Base-by-base conservation (phyloP, 257 asterid species). In the Nicotiana paniculata region DNA sequence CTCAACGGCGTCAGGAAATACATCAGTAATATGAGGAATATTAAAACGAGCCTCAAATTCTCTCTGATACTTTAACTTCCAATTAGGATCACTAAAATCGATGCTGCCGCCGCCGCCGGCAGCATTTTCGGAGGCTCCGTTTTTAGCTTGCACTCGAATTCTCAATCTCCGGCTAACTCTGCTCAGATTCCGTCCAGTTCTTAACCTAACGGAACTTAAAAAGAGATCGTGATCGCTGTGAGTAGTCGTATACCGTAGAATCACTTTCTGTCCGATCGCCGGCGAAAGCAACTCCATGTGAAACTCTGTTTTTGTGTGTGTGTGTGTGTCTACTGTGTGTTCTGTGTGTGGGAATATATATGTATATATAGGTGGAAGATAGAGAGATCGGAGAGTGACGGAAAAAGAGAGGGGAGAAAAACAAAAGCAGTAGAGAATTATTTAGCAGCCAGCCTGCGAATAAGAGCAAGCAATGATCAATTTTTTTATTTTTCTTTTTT, bases 31-130 rank as follows among this genome's bases (percentile, higher is more conserved):
- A 65, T 91, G 98, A 35, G 97, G 97, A 83, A 94, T 90, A 13
- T 83, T 86, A 86, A 94, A 94, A 58, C 97, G 92, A 80, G 89
- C 88, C 77, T 89, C 95, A 83, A 94, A 93, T 18, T 94, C 95
- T 55, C 62, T 77, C 91, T 89, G 90, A 84, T 87, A 93, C 86
- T 90, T 93, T 0, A 83, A 62, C 90, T 91, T 94, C 98, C 97
- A 94, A 59, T 90, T 91, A 48, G 93, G 97, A 89, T 94, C 97
- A 84, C 86, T 86, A 86, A 82, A 92, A 81, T 93, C 97, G 81
- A 90, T 85, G 62, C 72, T 53, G 84, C 37, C 53, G 10, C 69
- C 58, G 30, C 51, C 18, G 53, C 78, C 78, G 62, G 87, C n/a
- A 12, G 81, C 65, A 35, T 4, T 57, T 46, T 80, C 53, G 5